These are phyloP conservation scores for Sphaerulina populicola DNA, from an alignment of 2,329 filamentous ascomycete species.

Conservation along the genomic window DNA sequence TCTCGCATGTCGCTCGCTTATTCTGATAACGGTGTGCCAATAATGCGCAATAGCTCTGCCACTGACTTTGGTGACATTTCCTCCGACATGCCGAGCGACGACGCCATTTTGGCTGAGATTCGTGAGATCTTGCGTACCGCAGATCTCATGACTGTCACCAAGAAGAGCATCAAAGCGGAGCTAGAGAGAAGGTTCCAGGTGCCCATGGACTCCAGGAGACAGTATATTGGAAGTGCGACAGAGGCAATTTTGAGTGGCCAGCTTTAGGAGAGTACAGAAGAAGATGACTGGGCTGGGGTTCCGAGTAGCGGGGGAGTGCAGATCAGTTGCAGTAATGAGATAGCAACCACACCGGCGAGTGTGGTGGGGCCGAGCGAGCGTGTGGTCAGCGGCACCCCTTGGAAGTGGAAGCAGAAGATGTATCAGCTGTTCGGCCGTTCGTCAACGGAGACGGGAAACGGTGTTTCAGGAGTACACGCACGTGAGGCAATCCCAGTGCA, in stretches of 20 bases:
- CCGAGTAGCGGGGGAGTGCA: neutral
- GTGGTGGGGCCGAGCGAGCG: neutral
- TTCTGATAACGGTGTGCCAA: constrained; percentile 47
- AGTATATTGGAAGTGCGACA: constrained; percentile 61
- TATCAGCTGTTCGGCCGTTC: neutral
- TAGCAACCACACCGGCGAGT: too few species aligned
- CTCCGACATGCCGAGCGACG: constrained; percentile 64
- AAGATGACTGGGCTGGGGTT: neutral
- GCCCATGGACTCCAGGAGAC: constrained; percentile 73
- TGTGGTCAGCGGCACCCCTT: neutral
- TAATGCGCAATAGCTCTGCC: constrained; percentile 41
- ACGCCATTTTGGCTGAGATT: constrained; percentile 86
- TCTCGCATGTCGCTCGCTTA: constrained; percentile 72
- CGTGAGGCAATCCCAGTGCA: neutral
- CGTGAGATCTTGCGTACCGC: constrained; percentile 83
- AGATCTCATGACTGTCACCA: constrained; percentile 95
- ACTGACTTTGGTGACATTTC: constrained; percentile 57
- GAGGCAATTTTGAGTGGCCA: constrained; percentile 38
- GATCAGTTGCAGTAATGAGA: neutral
- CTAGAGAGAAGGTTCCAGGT: constrained; percentile 85
- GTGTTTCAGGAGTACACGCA: neutral
- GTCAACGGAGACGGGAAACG: neutral
- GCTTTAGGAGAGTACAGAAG: constrained; percentile 24
- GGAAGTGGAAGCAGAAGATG: neutral
- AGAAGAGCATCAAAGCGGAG: constrained; percentile 95